phyloP scores from a whole-genome alignment of 805 yeast species.

The Yarrowia phangngaensis region DNA sequence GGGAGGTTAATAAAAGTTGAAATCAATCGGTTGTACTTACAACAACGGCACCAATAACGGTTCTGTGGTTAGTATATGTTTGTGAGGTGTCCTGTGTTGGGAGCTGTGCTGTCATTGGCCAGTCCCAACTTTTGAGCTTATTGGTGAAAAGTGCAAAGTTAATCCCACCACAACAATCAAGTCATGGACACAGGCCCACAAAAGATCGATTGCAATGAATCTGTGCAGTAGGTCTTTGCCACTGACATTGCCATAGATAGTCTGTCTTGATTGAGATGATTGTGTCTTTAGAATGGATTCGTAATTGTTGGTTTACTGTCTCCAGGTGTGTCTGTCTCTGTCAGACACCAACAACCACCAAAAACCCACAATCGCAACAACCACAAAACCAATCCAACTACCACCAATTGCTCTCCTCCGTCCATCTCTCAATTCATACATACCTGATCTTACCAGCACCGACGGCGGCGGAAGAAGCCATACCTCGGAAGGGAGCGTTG shows the following conservation, averaged over 20 bases:
- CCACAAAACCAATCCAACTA: too few species aligned
- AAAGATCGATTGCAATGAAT: too few species aligned
- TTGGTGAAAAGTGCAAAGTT: constrained; percentile 18
- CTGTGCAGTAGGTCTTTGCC: too few species aligned
- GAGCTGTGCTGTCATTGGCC: constrained; percentile 22
- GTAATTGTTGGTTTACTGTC: too few species aligned
- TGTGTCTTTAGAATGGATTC: too few species aligned
- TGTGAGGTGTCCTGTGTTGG: constrained; percentile 2
- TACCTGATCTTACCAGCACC: constrained; percentile 80
- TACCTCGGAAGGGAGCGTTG: constrained; percentile 51
- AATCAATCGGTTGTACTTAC: constrained; percentile 37
- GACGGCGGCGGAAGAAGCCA: constrained; percentile 70
- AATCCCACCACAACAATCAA: background rate
- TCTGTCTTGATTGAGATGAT: too few species aligned
- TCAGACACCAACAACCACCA: too few species aligned
- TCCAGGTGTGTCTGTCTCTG: too few species aligned
- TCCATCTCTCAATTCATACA: constrained; percentile 42
- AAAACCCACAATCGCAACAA: too few species aligned
- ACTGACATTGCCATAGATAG: too few species aligned
- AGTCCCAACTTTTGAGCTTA: constrained; percentile 20
- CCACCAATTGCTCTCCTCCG: constrained; percentile 3
- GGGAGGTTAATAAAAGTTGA: background rate
- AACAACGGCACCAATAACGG: constrained; percentile 99
- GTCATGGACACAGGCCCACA: too few species aligned
- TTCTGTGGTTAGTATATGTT: constrained; percentile 46